phyloP scores from a whole-genome alignment of 495 filamentous ascomycete species.

The Barbatosphaeria neglecta region DNA sequence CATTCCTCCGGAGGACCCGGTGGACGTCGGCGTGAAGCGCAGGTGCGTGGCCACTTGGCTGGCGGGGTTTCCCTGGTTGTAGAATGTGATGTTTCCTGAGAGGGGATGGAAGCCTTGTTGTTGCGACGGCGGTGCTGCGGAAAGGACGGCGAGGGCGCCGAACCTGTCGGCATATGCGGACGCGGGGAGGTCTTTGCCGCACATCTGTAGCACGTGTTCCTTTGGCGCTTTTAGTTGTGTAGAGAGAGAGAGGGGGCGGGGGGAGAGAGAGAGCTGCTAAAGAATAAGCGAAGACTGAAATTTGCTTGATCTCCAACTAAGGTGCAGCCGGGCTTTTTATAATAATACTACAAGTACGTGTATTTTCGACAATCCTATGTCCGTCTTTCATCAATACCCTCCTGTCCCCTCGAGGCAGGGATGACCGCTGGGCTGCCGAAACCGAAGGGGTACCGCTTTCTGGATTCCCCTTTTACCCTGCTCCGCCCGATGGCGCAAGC shows the following conservation, averaged over 20 bases:
- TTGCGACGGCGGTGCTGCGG: slow-evolving; percentile 10
- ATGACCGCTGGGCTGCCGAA: too few relatives aligned
- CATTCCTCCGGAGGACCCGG: not conserved
- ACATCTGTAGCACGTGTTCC: slow-evolving; percentile 2
- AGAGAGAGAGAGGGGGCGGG: not conserved
- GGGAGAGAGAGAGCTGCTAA: not conserved
- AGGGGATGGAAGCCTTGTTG: slow-evolving; percentile 6
- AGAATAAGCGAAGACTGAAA: too few relatives aligned
- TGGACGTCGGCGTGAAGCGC: slow-evolving; percentile 9
- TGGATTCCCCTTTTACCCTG: too few relatives aligned
- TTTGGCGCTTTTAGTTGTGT: not conserved
- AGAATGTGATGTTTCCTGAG: slow-evolving; percentile 21
- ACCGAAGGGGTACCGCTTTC: too few relatives aligned
- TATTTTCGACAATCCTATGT: too few relatives aligned
- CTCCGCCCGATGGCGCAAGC: too few relatives aligned
- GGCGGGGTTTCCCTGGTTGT: slow-evolving; percentile 11
- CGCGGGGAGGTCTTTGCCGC: not conserved
- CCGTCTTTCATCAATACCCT: too few relatives aligned
- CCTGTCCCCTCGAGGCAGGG: too few relatives aligned
- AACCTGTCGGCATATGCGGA: not conserved
- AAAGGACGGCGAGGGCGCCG: slow-evolving; percentile 20
- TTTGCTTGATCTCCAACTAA: too few relatives aligned
- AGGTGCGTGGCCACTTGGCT: slow-evolving; percentile 18
- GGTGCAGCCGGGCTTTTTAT: too few relatives aligned
- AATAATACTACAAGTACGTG: too few relatives aligned